Percentiles rank a stretch among this genome's conserved stretches.
phyloP scores from a whole-genome alignment of 1,284 basidiomycete genomes.

The Cutaneotrichosporon dermatis region DNA sequence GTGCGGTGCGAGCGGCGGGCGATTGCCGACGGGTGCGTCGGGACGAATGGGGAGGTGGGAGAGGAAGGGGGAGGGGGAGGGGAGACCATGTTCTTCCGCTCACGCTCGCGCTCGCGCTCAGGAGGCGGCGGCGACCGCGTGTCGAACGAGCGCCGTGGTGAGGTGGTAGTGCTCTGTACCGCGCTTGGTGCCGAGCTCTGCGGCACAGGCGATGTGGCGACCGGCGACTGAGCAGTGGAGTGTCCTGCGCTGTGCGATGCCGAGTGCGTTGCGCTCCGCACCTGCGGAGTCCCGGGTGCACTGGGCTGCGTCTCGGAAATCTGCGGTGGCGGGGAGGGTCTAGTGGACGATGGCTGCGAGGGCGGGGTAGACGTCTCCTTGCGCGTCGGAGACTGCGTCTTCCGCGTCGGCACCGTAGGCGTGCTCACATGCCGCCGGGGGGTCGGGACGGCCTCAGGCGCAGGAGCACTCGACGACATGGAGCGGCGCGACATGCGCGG shows the following conservation, averaged over 20 bases:
- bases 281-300: neutral
- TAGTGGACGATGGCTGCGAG: too few species aligned
- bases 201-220: too few species aligned
- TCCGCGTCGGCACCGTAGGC: neutral
- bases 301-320: neutral
- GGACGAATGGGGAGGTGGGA: neutral
- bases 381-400: neutral
- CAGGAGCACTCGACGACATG: neutral
- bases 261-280: neutral
- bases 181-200: neutral
- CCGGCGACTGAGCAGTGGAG: too few species aligned
- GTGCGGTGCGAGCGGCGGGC: conserved; percentile 1
- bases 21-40: conserved; percentile 2
- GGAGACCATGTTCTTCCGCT: neutral
- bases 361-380: too few species aligned
- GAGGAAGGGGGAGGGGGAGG: conserved; percentile 2
- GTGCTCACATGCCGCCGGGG: neutral
- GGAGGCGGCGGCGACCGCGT: neutral
- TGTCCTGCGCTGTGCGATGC: too few species aligned
- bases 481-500: conserved; percentile 5
- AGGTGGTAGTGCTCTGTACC: neutral
- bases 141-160: neutral
- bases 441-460: neutral
- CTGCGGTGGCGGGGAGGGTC: neutral
- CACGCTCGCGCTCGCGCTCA: too few species aligned